Conservation (phyloP, 768 basidiomycete genomes). For the Calocera viscosa region DNA sequence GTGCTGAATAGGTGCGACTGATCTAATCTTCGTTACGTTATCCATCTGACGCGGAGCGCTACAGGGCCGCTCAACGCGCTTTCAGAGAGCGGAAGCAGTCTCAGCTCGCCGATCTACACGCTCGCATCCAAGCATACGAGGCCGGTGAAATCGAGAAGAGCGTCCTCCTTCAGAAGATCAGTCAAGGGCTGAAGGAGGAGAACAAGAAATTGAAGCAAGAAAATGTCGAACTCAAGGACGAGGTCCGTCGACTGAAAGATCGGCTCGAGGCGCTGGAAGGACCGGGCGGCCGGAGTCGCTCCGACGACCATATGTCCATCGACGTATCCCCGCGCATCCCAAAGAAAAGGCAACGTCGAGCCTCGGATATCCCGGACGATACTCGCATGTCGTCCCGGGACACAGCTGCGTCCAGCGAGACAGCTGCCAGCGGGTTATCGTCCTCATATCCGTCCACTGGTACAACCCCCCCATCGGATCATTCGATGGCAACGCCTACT, state of each 20-base stretch:
- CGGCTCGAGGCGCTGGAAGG: background rate
- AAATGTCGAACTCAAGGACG: constrained; percentile 45
- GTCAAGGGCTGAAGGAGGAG: constrained; percentile 76
- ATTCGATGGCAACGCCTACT: background rate
- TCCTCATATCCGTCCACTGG: background rate
- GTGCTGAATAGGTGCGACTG: background rate
- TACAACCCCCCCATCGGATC: background rate
- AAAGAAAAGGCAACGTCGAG: constrained; percentile 1
- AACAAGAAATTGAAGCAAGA: constrained; percentile 62
- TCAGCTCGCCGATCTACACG: constrained; percentile 76
- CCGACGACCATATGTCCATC: background rate
- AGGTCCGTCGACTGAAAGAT: constrained; percentile 23
- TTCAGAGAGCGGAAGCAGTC: constrained; percentile 83
- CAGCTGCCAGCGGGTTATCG: background rate
- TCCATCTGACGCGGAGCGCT: background rate
- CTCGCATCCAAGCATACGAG: constrained; percentile 71
- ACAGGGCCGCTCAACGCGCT: constrained; percentile 74
- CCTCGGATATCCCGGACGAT: background rate
- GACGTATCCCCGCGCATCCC: background rate
- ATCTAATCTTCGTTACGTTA: background rate
- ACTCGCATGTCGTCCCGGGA: background rate
- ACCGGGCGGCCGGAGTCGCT: background rate
- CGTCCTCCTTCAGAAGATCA: constrained; percentile 68
- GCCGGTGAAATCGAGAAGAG: constrained; percentile 85
- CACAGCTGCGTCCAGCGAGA: background rate